Base-by-base conservation (phyloP, 2,329 filamentous ascomycete genomes). In the Beauveria asiatica region DNA sequence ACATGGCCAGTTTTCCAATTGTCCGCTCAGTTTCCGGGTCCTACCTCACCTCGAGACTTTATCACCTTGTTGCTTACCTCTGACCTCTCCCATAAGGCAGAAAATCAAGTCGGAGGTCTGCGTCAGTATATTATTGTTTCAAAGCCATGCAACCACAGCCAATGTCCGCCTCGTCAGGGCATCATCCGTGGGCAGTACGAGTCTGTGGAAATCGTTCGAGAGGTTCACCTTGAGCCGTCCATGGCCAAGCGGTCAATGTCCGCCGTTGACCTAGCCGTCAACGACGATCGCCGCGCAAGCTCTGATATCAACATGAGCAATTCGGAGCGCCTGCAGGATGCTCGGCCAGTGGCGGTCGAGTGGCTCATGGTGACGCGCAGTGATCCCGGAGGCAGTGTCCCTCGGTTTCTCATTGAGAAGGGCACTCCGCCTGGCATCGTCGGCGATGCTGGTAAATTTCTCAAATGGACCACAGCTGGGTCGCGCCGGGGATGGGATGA, bases 311-410 rank as follows among this genome's bases (percentile, higher is more conserved):
- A 64, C 57, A 57, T 63, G 2, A 64, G 61, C 46, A 50, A 62
- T 0, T 64, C 60, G 1, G 61, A 59, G n/a, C 54, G 27, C 7
- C 30, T 55, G 2, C 67, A 68, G 13, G 69, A 73, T 10, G 69
- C 74, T 5, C 69, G 65, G 1, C 70, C 75, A n/a, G 76, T 73
- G 30, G 73, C 77, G 27, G 70, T 96, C 1, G 92, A 96, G 72
- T 96, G 92, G 92, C 83, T 94, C 62, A 96, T 96, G 92, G 84
- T 96, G 19, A 96, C 91, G 1, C 81, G 92, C 53, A 93, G 89
- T 70, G 91, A 96, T 67, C 91, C 92, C 3, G 92, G 92, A 11
- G 92, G 92, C 57, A 93, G 85, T 62, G 92, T 96, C 19, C 92
- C 92, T 1, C 83, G 89, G 16, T 96, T 94, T 74, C 86, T 96